Evolutionary conservation across 1,284 basidiomycete species (phyloP).

Genomic region (Ustilago trichophora): DNA sequence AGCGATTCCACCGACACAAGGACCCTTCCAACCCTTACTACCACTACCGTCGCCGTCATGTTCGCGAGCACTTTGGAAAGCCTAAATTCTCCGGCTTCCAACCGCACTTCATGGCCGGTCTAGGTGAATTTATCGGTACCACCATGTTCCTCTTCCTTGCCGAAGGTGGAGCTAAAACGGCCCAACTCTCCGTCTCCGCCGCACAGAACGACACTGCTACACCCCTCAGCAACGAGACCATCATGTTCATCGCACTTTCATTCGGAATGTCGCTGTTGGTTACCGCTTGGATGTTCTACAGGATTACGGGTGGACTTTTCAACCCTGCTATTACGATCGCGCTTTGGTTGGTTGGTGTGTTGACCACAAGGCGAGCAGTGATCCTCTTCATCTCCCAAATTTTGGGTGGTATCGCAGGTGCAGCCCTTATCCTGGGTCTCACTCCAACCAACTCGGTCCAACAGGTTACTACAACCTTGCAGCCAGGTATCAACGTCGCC

Average conservation of each 20-base stretch:
- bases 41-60: not conserved
- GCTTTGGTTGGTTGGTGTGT: constrained; percentile 68
- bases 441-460: constrained; percentile 39
- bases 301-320: constrained; percentile 75
- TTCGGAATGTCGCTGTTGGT: constrained; percentile 55
- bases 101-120: constrained; percentile 35
- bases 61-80: constrained; percentile 21
- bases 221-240: constrained; percentile 37
- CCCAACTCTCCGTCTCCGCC: constrained; percentile 21
- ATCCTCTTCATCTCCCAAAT: constrained; percentile 66
- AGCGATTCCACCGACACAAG: not conserved
- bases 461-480: constrained; percentile 67
- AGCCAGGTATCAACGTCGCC: constrained; percentile 31
- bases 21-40: not conserved
- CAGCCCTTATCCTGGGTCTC: constrained; percentile 32
- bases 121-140: constrained; percentile 47
- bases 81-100: constrained; percentile 29
- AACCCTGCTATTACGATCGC: constrained; percentile 70
- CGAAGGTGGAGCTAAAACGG: constrained; percentile 50
- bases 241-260: constrained; percentile 52
- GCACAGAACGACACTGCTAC: constrained; percentile 19
- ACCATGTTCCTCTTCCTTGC: constrained; percentile 53
- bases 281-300: constrained; percentile 75
- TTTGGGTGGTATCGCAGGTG: constrained; percentile 46
- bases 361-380: constrained; percentile 67